A percentile compares a stretch with the other conserved stretches of the same genome.
Evolutionary conservation across 495 filamentous ascomycete genomes (phyloP).

Genomic region (Penicillium atrosanguineum): DNA sequence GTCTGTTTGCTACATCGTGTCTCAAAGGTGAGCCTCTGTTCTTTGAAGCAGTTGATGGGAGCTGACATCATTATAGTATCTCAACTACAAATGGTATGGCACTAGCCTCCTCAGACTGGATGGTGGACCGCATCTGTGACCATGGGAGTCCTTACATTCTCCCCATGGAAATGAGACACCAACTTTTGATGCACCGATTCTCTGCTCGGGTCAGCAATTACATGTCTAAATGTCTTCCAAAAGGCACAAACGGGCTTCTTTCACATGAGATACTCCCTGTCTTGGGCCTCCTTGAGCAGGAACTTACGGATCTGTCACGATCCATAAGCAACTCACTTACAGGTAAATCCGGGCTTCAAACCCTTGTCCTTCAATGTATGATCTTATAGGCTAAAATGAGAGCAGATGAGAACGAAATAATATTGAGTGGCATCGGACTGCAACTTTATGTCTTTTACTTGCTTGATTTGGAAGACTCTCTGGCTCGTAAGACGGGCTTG

Average conservation of each 20-base stretch:
- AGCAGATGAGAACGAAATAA: slow-evolving; percentile 8
- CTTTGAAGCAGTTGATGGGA: background rate
- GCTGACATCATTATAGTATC: too few relatives aligned
- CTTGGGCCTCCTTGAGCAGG: slow-evolving; percentile 3
- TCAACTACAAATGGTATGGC: slow-evolving; percentile 2
- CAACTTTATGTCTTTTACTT: slow-evolving; percentile 21
- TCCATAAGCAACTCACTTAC: background rate
- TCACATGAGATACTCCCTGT: background rate
- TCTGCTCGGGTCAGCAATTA: slow-evolving; percentile 7
- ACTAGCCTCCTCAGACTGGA: slow-evolving; percentile 2
- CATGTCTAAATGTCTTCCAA: background rate
- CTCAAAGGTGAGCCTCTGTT: slow-evolving; percentile 11
- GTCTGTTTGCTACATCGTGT: slow-evolving; percentile 17
- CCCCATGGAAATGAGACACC: slow-evolving; percentile 6
- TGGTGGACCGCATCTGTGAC: slow-evolving; percentile 11
- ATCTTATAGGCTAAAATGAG: too few relatives aligned
- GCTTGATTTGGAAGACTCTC: slow-evolving; percentile 2
- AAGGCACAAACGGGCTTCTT: background rate
- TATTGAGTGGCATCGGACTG: slow-evolving; percentile 5
- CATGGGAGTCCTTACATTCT: slow-evolving; percentile 1
- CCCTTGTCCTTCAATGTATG: background rate
- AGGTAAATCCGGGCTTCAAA: background rate
- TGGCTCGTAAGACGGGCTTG: slow-evolving; percentile 6
- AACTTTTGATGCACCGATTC: slow-evolving; percentile 13
- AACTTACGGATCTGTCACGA: background rate